phyloP scores from a whole-genome alignment of 768 basidiomycete genomes.

The Lactarius tabidus region DNA sequence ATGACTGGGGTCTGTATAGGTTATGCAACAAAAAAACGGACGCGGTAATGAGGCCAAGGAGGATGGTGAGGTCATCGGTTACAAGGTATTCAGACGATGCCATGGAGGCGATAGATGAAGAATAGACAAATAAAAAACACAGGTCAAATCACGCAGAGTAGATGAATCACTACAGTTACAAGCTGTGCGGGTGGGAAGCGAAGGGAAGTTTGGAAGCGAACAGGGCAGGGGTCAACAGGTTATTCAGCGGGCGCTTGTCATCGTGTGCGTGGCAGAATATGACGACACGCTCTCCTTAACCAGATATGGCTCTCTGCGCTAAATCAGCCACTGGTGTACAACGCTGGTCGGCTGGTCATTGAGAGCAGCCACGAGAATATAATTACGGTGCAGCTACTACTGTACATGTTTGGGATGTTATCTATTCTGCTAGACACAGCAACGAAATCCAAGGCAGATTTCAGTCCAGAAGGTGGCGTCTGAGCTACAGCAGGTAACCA shows the following conservation, averaged over 20 bases:
- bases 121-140: neutral
- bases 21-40: conserved; percentile 75
- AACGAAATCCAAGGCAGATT: too few relatives aligned
- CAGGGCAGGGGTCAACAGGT: neutral
- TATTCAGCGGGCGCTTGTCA: neutral
- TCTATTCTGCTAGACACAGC: too few relatives aligned
- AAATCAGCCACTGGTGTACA: too few relatives aligned
- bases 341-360: too few relatives aligned
- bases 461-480: too few relatives aligned
- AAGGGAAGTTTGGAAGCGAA: neutral
- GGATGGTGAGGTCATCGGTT: conserved; percentile 76
- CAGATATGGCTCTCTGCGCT: too few relatives aligned
- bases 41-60: conserved; percentile 69
- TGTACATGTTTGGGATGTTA: too few relatives aligned
- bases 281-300: too few relatives aligned
- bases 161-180: conserved; percentile 7
- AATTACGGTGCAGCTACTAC: too few relatives aligned
- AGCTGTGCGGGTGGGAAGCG: neutral
- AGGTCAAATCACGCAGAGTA: neutral
- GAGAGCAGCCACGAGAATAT: too few relatives aligned
- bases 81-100: conserved; percentile 54
- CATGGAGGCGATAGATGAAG: conserved; percentile 27
- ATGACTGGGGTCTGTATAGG: conserved; percentile 74
- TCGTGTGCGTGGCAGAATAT: conserved; percentile 4
- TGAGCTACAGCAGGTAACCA: too few relatives aligned